Percentiles rank a stretch among this genome's conserved stretches.
Conservation (phyloP, 352 stramenopile genomes). For the Phytophthora aleatoria region DNA sequence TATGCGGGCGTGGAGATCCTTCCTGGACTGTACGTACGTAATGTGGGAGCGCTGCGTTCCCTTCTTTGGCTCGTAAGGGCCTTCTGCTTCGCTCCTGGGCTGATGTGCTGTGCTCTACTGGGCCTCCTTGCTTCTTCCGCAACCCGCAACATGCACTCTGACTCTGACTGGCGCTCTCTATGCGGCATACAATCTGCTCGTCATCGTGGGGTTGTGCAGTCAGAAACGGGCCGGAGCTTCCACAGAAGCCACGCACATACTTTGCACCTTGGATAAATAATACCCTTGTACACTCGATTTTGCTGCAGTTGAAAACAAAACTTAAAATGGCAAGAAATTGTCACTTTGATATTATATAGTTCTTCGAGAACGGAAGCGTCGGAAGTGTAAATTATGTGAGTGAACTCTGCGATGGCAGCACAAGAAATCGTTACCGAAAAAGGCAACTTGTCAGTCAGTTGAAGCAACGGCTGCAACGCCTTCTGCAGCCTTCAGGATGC, state of each 20-base stretch:
- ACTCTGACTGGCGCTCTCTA: conserved; percentile 33
- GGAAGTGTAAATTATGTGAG: background rate
- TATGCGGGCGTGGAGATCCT: background rate
- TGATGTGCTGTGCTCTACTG: conserved; percentile 12
- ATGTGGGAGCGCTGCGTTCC: background rate
- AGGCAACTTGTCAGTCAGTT: conserved; percentile 7
- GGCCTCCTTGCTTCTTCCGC: conserved; percentile 18
- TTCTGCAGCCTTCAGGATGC: conserved; percentile 27
- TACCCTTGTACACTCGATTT: background rate
- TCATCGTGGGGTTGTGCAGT: conserved; percentile 22
- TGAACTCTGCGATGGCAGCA: background rate
- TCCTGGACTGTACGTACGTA: conserved; percentile 1
- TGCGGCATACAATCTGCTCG: conserved; percentile 29
- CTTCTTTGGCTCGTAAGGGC: background rate
- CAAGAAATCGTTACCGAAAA: background rate
- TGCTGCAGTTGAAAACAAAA: background rate
- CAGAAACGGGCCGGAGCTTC: conserved; percentile 31
- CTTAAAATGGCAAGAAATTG: background rate
- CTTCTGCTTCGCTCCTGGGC: conserved; percentile 5
- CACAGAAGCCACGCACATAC: conserved; percentile 11
- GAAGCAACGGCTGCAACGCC: conserved; percentile 1
- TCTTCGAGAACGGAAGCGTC: background rate
- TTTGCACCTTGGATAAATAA: background rate
- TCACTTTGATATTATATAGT: background rate
- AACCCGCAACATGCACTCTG: conserved; percentile 31